phyloP scores from a whole-genome alignment of 2,329 filamentous ascomycete genomes.

The Phialophora macrospora region DNA sequence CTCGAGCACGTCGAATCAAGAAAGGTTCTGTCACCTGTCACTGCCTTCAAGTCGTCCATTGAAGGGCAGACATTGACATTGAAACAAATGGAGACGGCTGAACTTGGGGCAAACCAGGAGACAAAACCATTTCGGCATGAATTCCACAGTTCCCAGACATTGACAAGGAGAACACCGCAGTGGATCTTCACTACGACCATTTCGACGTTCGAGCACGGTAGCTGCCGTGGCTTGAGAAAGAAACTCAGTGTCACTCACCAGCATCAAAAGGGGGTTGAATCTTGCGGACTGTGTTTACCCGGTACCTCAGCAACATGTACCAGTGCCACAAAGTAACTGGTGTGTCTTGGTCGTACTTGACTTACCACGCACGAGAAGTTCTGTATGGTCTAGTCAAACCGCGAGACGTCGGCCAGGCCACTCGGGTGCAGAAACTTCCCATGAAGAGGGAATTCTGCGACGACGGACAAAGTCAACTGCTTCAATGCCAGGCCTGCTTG shows the following conservation, averaged over 20 bases:
- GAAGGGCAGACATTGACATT: not conserved
- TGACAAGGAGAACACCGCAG: not conserved
- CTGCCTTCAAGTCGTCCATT: not conserved
- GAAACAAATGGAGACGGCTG: not conserved
- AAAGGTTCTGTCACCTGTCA: not conserved
- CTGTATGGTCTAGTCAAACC: not conserved
- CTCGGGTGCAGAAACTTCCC: not conserved
- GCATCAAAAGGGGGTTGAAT: not conserved
- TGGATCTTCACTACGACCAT: not conserved
- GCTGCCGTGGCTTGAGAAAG: not conserved
- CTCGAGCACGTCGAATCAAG: not conserved
- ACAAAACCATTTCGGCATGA: not conserved
- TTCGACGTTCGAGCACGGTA: not conserved
- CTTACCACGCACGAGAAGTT: not conserved
- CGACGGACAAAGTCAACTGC: no score
- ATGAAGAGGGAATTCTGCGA: not conserved
- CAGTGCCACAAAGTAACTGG: no score
- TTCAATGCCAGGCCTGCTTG: no score
- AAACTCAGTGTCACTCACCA: not conserved
- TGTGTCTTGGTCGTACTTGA: not conserved
- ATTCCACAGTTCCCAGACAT: not conserved
- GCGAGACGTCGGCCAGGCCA: not conserved
- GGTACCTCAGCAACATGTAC: not conserved
- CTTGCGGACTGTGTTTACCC: not conserved
- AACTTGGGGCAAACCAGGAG: not conserved